Evolutionary conservation across 192 early-diverging fungal species (phyloP).

Genomic region (Phlyctochytrium planicorne): DNA sequence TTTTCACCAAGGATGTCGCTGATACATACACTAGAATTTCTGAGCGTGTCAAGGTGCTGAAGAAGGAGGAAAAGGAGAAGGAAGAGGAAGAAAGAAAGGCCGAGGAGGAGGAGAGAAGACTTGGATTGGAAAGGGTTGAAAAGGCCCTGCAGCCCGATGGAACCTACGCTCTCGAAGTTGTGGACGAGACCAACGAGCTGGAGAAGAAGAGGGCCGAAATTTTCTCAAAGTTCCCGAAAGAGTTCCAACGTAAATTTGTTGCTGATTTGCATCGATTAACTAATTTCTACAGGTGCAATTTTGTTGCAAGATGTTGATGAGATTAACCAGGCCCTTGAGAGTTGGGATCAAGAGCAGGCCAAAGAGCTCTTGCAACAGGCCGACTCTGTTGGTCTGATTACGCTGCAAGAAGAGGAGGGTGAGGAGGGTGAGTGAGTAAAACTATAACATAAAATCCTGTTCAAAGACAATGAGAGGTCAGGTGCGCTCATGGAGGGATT

Average conservation of each 20-base stretch:
- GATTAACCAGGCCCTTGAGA: constrained; percentile 79
- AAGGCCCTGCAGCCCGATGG: constrained; percentile 75
- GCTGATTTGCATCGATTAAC: background rate
- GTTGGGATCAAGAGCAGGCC: constrained; percentile 66
- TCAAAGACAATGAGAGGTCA: too few relatives aligned
- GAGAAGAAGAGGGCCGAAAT: constrained; percentile 60
- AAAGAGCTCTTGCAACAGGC: constrained; percentile 76
- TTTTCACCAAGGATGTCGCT: constrained; percentile 86
- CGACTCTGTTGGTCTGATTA: constrained; percentile 69
- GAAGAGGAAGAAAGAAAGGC: constrained; percentile 35
- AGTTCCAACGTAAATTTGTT: constrained; percentile 57
- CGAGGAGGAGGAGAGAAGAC: constrained; percentile 50
- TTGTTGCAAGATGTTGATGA: constrained; percentile 73
- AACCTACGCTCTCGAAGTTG: constrained; percentile 68
- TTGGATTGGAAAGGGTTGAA: constrained; percentile 57
- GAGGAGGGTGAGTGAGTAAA: constrained; percentile 7
- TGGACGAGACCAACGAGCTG: constrained; percentile 56
- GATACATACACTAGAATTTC: constrained; percentile 80
- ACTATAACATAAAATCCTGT: background rate
- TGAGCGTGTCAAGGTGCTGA: constrained; percentile 69
- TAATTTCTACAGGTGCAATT: constrained; percentile 55
- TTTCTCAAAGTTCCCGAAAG: constrained; percentile 66
- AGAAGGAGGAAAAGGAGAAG: constrained; percentile 47
- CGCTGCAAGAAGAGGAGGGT: constrained; percentile 34
- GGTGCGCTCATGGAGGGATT: too few relatives aligned